Base-by-base conservation (phyloP, 1,284 basidiomycete species). In the Agaricales sp. region DNA sequence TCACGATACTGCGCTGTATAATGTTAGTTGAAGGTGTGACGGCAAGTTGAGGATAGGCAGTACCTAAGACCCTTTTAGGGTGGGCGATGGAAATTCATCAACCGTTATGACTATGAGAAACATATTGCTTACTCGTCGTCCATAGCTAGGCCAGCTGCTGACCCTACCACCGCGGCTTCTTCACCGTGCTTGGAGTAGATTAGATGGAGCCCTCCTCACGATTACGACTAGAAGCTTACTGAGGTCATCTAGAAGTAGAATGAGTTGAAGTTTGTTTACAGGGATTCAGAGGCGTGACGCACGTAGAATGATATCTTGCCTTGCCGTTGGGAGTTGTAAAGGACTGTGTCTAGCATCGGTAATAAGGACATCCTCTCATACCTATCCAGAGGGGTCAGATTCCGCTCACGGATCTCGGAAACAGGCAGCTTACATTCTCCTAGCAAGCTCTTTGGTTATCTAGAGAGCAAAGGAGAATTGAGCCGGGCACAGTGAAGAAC, bases 221-320 rank as follows among this genome's bases (percentile, higher is more conserved):
- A 44, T 18, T 20, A 23, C 46, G n/a, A n/a, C n/a, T n/a, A 19
- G 43, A 44, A 47, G 64, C 78, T 67, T 64, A 83, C 86, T 38
- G 83, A 71, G 22, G 87, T 89, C 82, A 89, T 87, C 85, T 87
- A 51, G n/a, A 35, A n/a, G 30, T 35, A 35, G n/a, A n/a, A 11
- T 3, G 26, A 44, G 24, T 30, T 26, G 8, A 48, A 43, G 13
- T 16, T 8, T 8, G 41, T 16, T 16, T 8, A 47, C n/a, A n/a
- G n/a, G n/a, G n/a, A n/a, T 43, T 50, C 13, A 18, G 43, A 50
- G 50, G 24, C 44, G 44, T 47, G 23, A 71, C 82, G 60, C 60
- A 92, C 91, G 66, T 94, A 94, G 67, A 96, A 96, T 3, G 88
- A 90, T 58, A 94, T 92, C 60, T 93, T 90, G 22, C 92, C 92